Base-by-base conservation (phyloP, 2,329 filamentous ascomycete species). In the Cryphonectria parasitica region DNA sequence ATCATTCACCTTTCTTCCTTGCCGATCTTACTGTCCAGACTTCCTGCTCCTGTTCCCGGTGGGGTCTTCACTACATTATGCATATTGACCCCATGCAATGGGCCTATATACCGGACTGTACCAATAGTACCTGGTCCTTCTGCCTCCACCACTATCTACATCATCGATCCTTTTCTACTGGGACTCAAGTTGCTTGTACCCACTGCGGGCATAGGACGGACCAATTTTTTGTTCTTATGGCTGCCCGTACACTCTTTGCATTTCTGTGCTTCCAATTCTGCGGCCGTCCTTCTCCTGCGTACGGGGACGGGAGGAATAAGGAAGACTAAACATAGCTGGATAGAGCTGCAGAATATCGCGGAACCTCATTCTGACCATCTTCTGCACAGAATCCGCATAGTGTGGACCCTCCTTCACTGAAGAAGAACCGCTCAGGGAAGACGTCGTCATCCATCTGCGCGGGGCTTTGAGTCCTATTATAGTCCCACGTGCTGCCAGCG, bases 291-390 rank as follows among this genome's bases (percentile, higher is more conserved):
- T n/a, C 25, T 31, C 54, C 54, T 58, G 28, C 54, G 15, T 8
- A 25, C 11, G n/a, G 22, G 7, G 13, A 63, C 2, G 15, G 39
- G 39, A 41, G 25, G 45, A 64, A 6, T 8, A 28, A 58, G 36
- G 22, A 41, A 28, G 34, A 34, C 43, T 19, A 25, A 56, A 34
- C 56, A 41, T 28, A 41, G 52, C 58, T 70, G 61, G 22, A 41
- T 54, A 34, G 36, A 31, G 31, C 63, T n/a, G 8, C 62, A 66
- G 41, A 22, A 34, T n/a, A 1, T n/a, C 22, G 17, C 45, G 36
- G 62, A 66, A 54, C 49, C n/a, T 60, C 31, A 39, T n/a, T 72
- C 71, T 72, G 56, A 72, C 41, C 43, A 36, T 58, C 49, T 71
- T 41, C 69, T 39, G 49, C 28, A 45, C 43, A 71, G 71, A 56